Evolutionary conservation across 805 yeast genomes (phyloP).

Genomic region (Zygosaccharomyces pseudorouxii): DNA sequence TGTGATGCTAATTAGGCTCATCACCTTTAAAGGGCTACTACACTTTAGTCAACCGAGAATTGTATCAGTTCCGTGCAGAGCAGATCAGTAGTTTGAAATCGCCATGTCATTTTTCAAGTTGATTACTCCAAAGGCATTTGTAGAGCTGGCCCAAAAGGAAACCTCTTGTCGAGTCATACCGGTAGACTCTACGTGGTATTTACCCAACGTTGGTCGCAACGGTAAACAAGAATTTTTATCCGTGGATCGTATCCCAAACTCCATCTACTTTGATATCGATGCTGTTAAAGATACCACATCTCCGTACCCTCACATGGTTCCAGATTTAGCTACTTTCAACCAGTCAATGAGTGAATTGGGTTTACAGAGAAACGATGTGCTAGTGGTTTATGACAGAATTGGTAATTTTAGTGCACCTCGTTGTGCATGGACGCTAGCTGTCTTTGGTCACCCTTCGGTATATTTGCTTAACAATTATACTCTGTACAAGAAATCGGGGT

Average conservation of each 20-base stretch:
- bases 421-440: slow-evolving; percentile 83
- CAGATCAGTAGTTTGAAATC: too few relatives aligned
- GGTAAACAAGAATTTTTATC: slow-evolving; percentile 54
- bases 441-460: slow-evolving; percentile 72
- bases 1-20: slow-evolving; percentile 1
- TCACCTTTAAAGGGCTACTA: background rate
- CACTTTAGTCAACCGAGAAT: too few relatives aligned
- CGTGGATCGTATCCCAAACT: slow-evolving; percentile 54
- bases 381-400: slow-evolving; percentile 79
- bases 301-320: slow-evolving; percentile 88
- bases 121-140: slow-evolving; percentile 28
- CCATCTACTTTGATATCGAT: slow-evolving; percentile 79
- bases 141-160: slow-evolving; percentile 21
- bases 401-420: slow-evolving; percentile 89
- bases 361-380: slow-evolving; percentile 46
- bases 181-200: slow-evolving; percentile 87
- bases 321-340: slow-evolving; percentile 53
- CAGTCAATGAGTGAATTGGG: slow-evolving; percentile 52
- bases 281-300: slow-evolving; percentile 54
- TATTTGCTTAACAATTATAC: slow-evolving; percentile 66
- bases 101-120: slow-evolving; percentile 29
- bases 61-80: too few relatives aligned
- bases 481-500: slow-evolving; percentile 44
- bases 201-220: slow-evolving; percentile 67
- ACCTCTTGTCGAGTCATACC: slow-evolving; percentile 43